Evolutionary conservation across 768 basidiomycete genomes (phyloP).

Genomic region (Calvatia gigantea): DNA sequence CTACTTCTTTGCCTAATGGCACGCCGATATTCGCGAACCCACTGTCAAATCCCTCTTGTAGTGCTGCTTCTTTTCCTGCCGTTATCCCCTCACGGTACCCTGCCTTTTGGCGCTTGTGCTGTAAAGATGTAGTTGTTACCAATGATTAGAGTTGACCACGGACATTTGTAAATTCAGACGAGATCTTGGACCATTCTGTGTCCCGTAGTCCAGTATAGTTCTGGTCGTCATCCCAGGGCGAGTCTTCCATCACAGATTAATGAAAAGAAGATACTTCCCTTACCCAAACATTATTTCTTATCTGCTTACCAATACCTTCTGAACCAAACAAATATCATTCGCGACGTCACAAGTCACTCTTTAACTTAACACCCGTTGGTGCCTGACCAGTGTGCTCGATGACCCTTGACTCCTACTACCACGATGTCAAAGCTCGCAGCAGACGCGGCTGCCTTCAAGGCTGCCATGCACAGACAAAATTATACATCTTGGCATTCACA

Average conservation of each 20-base stretch:
- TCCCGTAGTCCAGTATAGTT: slow-evolving; percentile 32
- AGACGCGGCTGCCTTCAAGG: slow-evolving; percentile 71
- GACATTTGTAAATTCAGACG: slow-evolving; percentile 71
- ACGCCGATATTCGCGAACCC: slow-evolving; percentile 74
- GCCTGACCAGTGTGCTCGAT: no score
- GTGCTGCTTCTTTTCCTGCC: slow-evolving; percentile 80
- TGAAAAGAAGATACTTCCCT: background rate
- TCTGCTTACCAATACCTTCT: background rate
- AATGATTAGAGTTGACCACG: slow-evolving; percentile 13
- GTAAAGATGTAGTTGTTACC: slow-evolving; percentile 1
- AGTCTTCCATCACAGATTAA: slow-evolving; percentile 29
- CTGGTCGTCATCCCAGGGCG: slow-evolving; percentile 58
- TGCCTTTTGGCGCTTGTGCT: slow-evolving; percentile 63
- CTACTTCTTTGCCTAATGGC: slow-evolving; percentile 75
- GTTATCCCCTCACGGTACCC: slow-evolving; percentile 98
- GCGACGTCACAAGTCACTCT: background rate
- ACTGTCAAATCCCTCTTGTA: slow-evolving; percentile 89
- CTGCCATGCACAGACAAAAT: slow-evolving; percentile 59
- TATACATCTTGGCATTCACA: slow-evolving; percentile 77
- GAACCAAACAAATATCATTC: background rate
- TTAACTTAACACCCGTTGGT: no score
- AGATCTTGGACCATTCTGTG: slow-evolving; percentile 66
- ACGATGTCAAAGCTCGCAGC: slow-evolving; percentile 66
- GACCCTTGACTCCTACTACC: slow-evolving; percentile 7
- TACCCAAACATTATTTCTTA: background rate